phyloP scores from a whole-genome alignment of 306 rosid genomes.

The Rubus parviflorus region DNA sequence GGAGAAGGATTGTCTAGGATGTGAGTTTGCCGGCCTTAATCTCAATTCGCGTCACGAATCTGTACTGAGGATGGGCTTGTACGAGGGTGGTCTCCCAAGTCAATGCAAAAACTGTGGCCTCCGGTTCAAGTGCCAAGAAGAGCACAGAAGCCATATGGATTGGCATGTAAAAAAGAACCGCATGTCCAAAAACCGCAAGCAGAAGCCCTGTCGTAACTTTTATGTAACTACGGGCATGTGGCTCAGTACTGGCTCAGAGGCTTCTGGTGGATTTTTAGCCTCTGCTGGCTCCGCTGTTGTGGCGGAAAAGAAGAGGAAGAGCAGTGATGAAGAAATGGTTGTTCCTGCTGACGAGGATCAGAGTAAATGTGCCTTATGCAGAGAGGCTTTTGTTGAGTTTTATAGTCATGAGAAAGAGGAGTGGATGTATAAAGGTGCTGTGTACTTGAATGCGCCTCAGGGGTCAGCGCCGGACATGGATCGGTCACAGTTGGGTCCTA shows the following conservation, averaged over 20 bases:
- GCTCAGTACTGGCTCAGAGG: conserved; percentile 85
- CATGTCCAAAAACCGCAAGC: conserved; percentile 81
- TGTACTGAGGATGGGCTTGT: conserved; percentile 35
- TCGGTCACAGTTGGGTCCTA: conserved; percentile 70
- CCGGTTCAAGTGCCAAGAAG: conserved; percentile 83
- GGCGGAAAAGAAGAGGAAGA: conserved; percentile 52
- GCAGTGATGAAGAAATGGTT: conserved; percentile 69
- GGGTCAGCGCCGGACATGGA: conserved; percentile 62
- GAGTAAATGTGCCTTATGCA: conserved; percentile 77
- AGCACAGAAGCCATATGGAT: conserved; percentile 94
- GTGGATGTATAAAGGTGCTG: conserved; percentile 95
- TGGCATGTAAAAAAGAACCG: conserved; percentile 98
- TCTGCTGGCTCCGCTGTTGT: conserved; percentile 33
- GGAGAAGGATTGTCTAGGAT: too few relatives aligned
- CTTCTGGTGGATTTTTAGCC: conserved; percentile 57
- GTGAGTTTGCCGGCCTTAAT: conserved; percentile 33
- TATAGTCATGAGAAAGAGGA: conserved; percentile 88
- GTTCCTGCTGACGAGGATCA: conserved; percentile 93
- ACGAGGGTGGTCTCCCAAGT: conserved; percentile 59
- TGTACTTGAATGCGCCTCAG: conserved; percentile 64
- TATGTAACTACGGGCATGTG: conserved; percentile 82
- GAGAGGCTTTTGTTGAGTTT: conserved; percentile 87
- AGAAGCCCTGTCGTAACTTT: conserved; percentile 88
- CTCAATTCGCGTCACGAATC: conserved; percentile 78
- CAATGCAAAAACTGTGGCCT: conserved; percentile 94